phyloP scores from a whole-genome alignment of 2,329 filamentous ascomycete species.

The Onygena corvina region DNA sequence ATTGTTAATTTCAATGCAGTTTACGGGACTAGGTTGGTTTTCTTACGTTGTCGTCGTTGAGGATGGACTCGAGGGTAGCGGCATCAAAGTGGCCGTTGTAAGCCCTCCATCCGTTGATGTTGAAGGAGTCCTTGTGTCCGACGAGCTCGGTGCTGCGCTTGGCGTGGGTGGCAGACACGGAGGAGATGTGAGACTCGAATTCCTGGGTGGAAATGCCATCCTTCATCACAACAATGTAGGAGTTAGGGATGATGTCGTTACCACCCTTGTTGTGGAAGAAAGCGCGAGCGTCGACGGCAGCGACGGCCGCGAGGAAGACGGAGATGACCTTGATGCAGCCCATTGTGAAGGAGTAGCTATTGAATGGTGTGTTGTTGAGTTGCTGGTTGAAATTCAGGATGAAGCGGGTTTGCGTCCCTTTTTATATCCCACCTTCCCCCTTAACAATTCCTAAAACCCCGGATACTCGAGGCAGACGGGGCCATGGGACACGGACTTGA shows the following conservation, averaged over 20 bases:
- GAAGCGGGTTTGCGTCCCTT: not conserved
- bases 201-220: conserved; percentile 12
- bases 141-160: conserved; percentile 6
- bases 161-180: conserved; percentile 10
- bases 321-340: conserved; percentile 14
- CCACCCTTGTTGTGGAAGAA: conserved; percentile 10
- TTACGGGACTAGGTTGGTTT: not conserved
- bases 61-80: conserved; percentile 12
- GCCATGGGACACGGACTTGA: not conserved
- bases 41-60: conserved; percentile 11
- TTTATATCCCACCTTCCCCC: not conserved
- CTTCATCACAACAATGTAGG: conserved; percentile 16
- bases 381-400: not conserved
- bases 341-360: conserved; percentile 9
- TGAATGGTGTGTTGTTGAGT: not conserved
- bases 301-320: conserved; percentile 10
- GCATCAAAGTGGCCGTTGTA: conserved; percentile 13
- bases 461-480: not conserved
- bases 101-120: conserved; percentile 11
- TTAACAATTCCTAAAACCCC: not conserved
- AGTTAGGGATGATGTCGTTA: conserved; percentile 12
- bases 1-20: not conserved
- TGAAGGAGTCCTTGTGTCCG: conserved; percentile 10
- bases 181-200: conserved; percentile 12
- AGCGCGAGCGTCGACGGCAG: conserved; percentile 10